Base-by-base conservation (phyloP, 805 yeast genomes). In the Tetrapisispora taiwanensis region DNA sequence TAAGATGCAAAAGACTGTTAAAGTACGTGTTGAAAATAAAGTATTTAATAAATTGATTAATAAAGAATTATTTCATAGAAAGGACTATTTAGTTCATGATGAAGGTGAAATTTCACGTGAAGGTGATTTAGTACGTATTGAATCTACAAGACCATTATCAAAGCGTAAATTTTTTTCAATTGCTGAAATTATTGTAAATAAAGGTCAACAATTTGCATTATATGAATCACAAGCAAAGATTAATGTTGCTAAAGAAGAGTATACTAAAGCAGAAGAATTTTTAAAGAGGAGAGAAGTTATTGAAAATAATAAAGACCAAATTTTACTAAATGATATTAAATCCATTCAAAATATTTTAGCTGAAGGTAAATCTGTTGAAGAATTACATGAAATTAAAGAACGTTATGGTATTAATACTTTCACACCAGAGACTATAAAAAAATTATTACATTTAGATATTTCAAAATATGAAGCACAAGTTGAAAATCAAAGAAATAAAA, bases 121-220 rank as follows among this genome's bases (percentile, higher is more conserved):
- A 62, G 98, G 98, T 37, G 98, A 90, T 68, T 71, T 90, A 49
- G 97, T 92, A 14, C 78, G 97, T 65, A 86, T 90, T 46, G 95
- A 90, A 65, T 76, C 86, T 30, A 82, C 88, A 31, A 81, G 95
- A 51, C 95, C 95, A 35, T 66, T 88, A 35, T 81, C 95, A 15
- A 76, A 89, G 15, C 72, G 81, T 47, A 90, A 90, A 65, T 77
- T 74, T 48, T 90, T 90, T 69, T 88, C 97, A 9, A 79, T 90
- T 47, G 95, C 97, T 2, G 97, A 90, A 60, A 85, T 90, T 61
- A 77, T 86, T 67, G 79, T 74, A 60, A 82, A 85, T 58, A 79
- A 84, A 66, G 97, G 97, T 75, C 89, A 88, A 59, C 90, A 87
- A 63, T 86, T 89, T 72, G 90, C 84, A 24, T 68, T 74, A 50